A percentile compares a stretch with the other conserved stretches of the same genome.
Evolutionary conservation across 2,329 filamentous ascomycete species (phyloP).

Genomic region (Xylariaceae sp.): DNA sequence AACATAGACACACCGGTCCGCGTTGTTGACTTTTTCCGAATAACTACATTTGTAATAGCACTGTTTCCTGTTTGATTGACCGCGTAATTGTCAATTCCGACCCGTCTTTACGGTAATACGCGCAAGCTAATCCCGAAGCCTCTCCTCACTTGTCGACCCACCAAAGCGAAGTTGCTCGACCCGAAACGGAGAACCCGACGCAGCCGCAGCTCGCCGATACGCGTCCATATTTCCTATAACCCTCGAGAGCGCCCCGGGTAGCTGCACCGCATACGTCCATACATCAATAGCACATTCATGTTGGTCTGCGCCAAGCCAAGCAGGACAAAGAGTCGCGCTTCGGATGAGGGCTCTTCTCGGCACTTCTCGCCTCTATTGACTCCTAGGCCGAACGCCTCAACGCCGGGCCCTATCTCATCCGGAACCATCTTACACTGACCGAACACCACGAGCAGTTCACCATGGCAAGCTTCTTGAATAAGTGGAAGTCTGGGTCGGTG

Average conservation of each 20-base stretch:
- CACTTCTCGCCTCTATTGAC: conserved; percentile 19
- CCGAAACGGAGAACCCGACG: background rate
- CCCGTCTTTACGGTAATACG: conserved; percentile 5
- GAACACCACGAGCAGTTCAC: conserved; percentile 11
- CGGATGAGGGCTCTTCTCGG: conserved; percentile 28
- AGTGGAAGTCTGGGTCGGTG: conserved; percentile 52
- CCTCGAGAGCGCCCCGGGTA: conserved; percentile 9
- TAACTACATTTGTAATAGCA: background rate
- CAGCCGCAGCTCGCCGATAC: background rate
- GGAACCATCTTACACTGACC: conserved; percentile 1
- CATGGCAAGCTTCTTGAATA: conserved; percentile 58
- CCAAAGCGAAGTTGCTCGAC: background rate
- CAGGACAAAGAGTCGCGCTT: conserved; percentile 17
- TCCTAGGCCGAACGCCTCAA: conserved; percentile 25
- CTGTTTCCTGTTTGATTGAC: conserved; percentile 10
- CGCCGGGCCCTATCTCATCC: conserved; percentile 23
- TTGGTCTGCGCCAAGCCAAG: conserved; percentile 6
- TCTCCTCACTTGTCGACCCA: background rate
- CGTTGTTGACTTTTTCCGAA: background rate
- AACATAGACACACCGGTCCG: background rate
- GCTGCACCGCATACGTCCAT: conserved; percentile 2
- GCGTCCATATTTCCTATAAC: background rate
- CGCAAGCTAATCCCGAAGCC: conserved; percentile 4
- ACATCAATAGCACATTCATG: conserved; percentile 8
- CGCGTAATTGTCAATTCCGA: background rate